Evolutionary conservation across 805 yeast genomes (phyloP), one percentile per base, ranked within the genome.

Genomic region (Starmera caribaea): DNA sequence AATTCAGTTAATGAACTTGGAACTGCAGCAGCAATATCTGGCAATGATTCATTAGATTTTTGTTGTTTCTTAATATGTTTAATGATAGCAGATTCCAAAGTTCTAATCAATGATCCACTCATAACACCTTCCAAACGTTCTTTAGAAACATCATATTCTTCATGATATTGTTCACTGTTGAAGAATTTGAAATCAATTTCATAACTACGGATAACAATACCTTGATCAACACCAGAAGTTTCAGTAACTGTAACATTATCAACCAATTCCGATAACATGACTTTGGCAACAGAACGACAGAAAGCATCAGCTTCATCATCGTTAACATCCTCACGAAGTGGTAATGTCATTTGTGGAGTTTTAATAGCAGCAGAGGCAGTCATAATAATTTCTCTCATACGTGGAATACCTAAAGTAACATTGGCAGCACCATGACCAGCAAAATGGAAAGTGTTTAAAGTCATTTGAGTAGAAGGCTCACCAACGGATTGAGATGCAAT

Each of bases 371-470:
- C 79, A 43, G 96, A 86, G 16, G 99, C 99, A 11, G 99, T 94
- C 99, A 92, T 92, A 60, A 92, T 88, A 63, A 92, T 92, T 74
- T 92, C 99, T 77, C 99, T 83, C 86, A 92, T 80, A 77, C 99
- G 96, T 33, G 99, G 99, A 59, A 92, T 92, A 83, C 99, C 99
- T 55, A 92, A 73, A 0, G 99, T 92, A 48, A 92, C 99, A 65
- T 92, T 92, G 35, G 98, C 98, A 42, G 98, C 99, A 78, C 99
- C 99, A 68, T 94, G 98, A 62, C 99, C 99, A 53, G 99, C 99
- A 58, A 92, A 92, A 71, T 92, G 96, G 86, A 86, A 86, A 36
- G 96, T 86, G 62, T 86, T 86, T 55, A 86, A 75, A 14, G 99
- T 92, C 99, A 92, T 92, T 69, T 92, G 99, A 3, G 99, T 92